phyloP scores from a whole-genome alignment of 2,329 filamentous ascomycete species.

The Aspergillus ibericus region DNA sequence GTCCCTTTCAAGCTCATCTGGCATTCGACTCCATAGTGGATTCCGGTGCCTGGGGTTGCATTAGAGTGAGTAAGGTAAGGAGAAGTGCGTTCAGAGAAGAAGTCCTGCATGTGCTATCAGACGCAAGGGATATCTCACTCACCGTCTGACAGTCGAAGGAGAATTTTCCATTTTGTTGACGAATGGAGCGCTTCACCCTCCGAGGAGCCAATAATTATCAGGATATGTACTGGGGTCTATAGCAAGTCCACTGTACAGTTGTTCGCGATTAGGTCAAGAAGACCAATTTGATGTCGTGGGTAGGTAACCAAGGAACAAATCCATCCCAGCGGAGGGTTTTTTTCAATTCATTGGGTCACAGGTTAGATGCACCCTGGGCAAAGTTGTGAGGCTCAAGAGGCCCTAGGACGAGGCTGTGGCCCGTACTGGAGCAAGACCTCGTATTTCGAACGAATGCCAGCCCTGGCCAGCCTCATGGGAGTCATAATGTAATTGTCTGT shows the following conservation, averaged over 20 bases:
- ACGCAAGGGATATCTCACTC: background rate
- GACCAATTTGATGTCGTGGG: background rate
- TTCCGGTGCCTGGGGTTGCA: background rate
- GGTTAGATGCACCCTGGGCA: background rate
- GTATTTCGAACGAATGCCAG: background rate
- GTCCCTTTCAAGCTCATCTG: slow-evolving; percentile 9
- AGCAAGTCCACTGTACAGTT: background rate
- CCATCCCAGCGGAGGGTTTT: background rate
- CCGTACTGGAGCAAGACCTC: background rate
- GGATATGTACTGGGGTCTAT: background rate
- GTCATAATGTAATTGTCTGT: too few relatives aligned
- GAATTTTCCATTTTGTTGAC: background rate
- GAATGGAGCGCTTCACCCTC: background rate
- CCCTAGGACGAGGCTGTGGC: background rate
- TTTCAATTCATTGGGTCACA: background rate
- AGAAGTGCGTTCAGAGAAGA: background rate
- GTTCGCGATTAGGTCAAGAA: background rate
- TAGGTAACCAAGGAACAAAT: background rate
- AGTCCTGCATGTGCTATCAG: background rate
- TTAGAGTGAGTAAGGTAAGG: background rate
- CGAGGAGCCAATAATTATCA: background rate
- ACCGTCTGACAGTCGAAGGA: background rate
- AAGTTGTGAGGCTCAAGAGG: too few relatives aligned
- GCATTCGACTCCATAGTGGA: slow-evolving; percentile 1
- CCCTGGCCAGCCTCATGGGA: too few relatives aligned